These are phyloP conservation scores for Termitomyces sp. DNA, from an alignment of 768 basidiomycete species.

Conservation along the genomic window DNA sequence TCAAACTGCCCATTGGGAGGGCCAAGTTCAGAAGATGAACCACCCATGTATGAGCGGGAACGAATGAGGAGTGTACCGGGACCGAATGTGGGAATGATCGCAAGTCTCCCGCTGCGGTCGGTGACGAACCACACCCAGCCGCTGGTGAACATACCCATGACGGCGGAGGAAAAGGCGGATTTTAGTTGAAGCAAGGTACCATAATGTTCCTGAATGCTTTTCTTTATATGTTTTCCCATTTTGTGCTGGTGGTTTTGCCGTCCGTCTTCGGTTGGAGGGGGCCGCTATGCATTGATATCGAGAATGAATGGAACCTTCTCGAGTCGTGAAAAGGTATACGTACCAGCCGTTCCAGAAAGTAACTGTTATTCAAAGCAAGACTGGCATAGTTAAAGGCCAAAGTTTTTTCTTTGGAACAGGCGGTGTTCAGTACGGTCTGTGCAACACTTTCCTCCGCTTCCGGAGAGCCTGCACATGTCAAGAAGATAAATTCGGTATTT, in stretches of 20 bases:
- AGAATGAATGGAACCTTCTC: neutral
- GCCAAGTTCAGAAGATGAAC: constrained; percentile 10
- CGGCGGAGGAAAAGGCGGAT: constrained; percentile 71
- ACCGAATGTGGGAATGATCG: constrained; percentile 82
- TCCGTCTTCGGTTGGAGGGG: constrained; percentile 25
- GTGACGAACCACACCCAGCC: constrained; percentile 90
- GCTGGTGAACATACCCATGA: constrained; percentile 67
- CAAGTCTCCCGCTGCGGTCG: constrained; percentile 53
- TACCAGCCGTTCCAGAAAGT: constrained; percentile 87
- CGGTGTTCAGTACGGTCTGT: constrained; percentile 68
- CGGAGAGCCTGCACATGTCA: constrained; percentile 41
- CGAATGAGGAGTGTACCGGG: constrained; percentile 83
- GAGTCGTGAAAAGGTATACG: constrained; percentile 23
- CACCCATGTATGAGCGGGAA: constrained; percentile 37
- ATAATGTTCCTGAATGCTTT: constrained; percentile 41
- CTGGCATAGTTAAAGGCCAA: constrained; percentile 89
- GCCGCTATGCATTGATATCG: constrained; percentile 28
- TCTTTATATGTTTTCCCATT: constrained; percentile 28
- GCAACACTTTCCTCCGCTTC: constrained; percentile 53
- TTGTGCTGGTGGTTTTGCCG: constrained; percentile 28
- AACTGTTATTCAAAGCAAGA: constrained; percentile 90
- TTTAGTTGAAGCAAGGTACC: constrained; percentile 66
- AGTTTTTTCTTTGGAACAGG: constrained; percentile 48
- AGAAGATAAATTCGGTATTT: constrained; percentile 1
- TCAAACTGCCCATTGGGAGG: constrained; percentile 4